These are phyloP conservation scores for Naganishia albida DNA, from an alignment of 1,284 basidiomycete genomes.

Conservation along the genomic window DNA sequence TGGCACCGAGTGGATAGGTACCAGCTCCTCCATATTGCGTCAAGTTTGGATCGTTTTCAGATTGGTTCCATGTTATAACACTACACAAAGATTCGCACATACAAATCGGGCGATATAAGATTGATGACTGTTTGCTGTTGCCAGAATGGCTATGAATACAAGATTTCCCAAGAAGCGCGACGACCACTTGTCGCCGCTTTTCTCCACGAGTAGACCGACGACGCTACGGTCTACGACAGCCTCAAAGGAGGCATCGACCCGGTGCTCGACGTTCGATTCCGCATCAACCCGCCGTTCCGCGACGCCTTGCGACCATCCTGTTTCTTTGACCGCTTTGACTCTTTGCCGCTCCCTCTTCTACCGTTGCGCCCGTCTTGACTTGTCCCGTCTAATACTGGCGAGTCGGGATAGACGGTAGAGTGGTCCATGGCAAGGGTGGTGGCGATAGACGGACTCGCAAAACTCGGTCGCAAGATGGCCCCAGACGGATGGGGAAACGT, in stretches of 20 bases:
- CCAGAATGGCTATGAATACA: too few species aligned
- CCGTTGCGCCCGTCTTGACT: neutral
- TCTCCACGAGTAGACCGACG: too few species aligned
- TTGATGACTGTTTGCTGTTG: too few species aligned
- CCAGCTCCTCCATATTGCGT: too few species aligned
- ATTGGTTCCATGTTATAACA: neutral
- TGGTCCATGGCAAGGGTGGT: slow-evolving; percentile 31
- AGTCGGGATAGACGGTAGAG: slow-evolving; percentile 23
- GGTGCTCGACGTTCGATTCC: slow-evolving; percentile 29
- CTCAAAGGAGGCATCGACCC: slow-evolving; percentile 29
- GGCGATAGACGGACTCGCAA: slow-evolving; percentile 33
- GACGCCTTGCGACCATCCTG: slow-evolving; percentile 23
- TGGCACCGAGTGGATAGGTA: too few species aligned
- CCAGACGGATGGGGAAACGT: slow-evolving; percentile 9
- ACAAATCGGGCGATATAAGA: slow-evolving; percentile 1
- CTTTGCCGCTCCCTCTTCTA: neutral
- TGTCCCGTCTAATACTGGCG: slow-evolving; percentile 27
- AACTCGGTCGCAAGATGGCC: slow-evolving; percentile 27
- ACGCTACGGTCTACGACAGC: neutral
- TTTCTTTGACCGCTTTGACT: slow-evolving; percentile 18
- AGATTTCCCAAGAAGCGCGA: too few species aligned
- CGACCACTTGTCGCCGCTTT: too few species aligned
- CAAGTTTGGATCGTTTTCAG: slow-evolving; percentile 1
- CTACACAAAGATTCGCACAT: neutral
- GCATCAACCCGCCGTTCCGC: slow-evolving; percentile 20